Conservation (phyloP, 257 asterid genomes). For the Solanum etuberosum region DNA sequence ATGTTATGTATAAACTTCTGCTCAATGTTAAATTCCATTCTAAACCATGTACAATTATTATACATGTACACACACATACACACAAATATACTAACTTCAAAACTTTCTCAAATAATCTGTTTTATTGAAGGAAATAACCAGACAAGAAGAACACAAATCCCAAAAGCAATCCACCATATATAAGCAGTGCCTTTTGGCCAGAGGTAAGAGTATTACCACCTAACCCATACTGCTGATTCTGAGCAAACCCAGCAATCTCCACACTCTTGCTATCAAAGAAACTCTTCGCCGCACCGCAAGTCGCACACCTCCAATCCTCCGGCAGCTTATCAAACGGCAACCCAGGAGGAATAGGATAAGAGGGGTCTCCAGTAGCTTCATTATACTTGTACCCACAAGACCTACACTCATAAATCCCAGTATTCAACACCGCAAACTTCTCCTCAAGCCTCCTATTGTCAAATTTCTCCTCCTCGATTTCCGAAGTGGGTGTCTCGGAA, state of each 20-base stretch:
- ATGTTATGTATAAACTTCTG: neutral
- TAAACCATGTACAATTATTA: neutral
- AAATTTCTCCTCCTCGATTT: neutral
- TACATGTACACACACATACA: neutral
- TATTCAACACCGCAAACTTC: conserved; percentile 84
- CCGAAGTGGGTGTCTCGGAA: conserved; percentile 16
- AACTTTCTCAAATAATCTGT: neutral
- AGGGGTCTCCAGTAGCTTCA: conserved; percentile 57
- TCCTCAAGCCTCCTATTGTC: conserved; percentile 60
- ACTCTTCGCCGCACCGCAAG: conserved; percentile 87
- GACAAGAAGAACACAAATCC: conserved; percentile 76
- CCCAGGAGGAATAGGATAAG: conserved; percentile 91
- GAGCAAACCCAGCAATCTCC: conserved; percentile 89
- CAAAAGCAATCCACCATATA: conserved; percentile 63
- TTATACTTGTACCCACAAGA: conserved; percentile 75
- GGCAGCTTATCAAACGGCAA: conserved; percentile 69
- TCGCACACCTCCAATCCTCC: conserved; percentile 91
- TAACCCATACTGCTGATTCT: conserved; percentile 95
- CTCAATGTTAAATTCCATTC: neutral
- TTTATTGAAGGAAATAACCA: conserved; percentile 72
- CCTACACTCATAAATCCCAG: conserved; percentile 76
- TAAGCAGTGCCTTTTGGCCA: conserved; percentile 82
- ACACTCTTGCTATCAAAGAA: conserved; percentile 81
- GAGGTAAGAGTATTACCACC: conserved; percentile 88
- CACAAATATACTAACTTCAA: neutral